Evolutionary conservation across 2,329 filamentous ascomycete genomes (phyloP), one percentile per base, ranked within the genome.

Genomic region (Dothistroma pini): DNA sequence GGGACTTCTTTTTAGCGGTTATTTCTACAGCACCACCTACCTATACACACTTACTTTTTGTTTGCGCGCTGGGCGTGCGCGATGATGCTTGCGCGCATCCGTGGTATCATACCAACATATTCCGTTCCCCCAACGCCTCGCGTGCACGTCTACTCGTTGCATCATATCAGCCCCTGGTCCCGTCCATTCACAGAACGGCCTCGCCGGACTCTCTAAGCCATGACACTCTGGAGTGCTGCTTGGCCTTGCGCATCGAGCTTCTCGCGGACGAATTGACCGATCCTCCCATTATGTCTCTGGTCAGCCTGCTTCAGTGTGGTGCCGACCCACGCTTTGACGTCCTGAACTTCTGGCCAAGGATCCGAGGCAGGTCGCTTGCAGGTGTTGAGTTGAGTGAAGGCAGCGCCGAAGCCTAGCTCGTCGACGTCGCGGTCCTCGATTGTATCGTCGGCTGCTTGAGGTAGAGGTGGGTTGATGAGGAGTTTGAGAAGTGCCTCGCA

Each of bases 321-420:
- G 59, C 89, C 83, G n/a, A 96, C 93, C 93, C 93, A 99, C 10
- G 73, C 75, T 74, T 89, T 89, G 57, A 91, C 89, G 58, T 92
- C 88, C 5, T 85, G 83, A 14, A 96, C 86, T 63, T 97, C 89
- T 0, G 93, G 89, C 80, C 92, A 97, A 21, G 93, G 89, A 74
- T 97, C 95, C 56, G 82, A 83, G 1, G 84, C 78, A 4, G 85
- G 80, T 61, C 87, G 87, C 74, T 89, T 91, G 79, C 93, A 95
- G 0, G 93, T 97, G 78, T 93, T 96, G 64, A 99, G 84, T 34
- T 90, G 88, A 0, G 95, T 97, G 77, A 96, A 99, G 9, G 92
- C 93, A 66, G 97, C 87, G 29, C 95, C 95, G 72, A 99, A 99
- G 31, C 91, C 89, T 67, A 97, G 87, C 74, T 99, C 95, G 70